Evolutionary conservation across 495 filamentous ascomycete species (phyloP), one percentile per base, ranked within the genome.

Genomic region (Cudoniella acicularis): DNA sequence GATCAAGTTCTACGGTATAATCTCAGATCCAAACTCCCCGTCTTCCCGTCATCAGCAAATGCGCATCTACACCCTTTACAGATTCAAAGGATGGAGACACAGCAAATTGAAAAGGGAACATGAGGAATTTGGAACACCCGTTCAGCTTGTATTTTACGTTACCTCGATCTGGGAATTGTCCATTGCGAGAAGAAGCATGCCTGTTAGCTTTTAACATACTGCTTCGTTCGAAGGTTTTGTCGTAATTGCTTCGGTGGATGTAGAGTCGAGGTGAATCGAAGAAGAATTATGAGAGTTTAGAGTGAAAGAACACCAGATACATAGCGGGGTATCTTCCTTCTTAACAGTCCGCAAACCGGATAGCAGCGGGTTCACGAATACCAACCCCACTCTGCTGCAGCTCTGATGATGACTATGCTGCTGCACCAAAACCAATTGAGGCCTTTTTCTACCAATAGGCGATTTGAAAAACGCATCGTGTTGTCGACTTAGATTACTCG

Each of bases 1-100:
- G 85, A 87, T 88, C 85, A 88, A 87, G 85, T 88, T 87, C 72
- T 75, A 82, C 81, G 82, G 81, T 84, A 79, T 84, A 80, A 77
- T 84, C 81, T 84, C 81, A 84, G 81, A 81, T 79, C 79, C 68
- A 72, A 36, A 48, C 62, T 69, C 27, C 9, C 8, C 23, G 45
- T 9, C 48, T 25, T 59, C 62, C 52, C 24, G 59, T 41, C 24
- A 46, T 49, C 51, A 8, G 6, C 20, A 13, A 10, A 52, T 42
- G 61, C 57, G 54, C 51, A 58, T 54, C 40, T 27, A n/a, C n/a
- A n/a, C n/a, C n/a, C 24, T 16, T 45, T 46, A 10, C 21, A 10
- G 42, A 30, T 51, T 46, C 10, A 8, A 23, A 18, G 48, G 9
- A 48, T 20, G 18, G 46, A 54, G 36, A 49, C 23, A 8, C n/a